phyloP scores from a whole-genome alignment of 2,329 filamentous ascomycete species.

The Fusarium sp. region DNA sequence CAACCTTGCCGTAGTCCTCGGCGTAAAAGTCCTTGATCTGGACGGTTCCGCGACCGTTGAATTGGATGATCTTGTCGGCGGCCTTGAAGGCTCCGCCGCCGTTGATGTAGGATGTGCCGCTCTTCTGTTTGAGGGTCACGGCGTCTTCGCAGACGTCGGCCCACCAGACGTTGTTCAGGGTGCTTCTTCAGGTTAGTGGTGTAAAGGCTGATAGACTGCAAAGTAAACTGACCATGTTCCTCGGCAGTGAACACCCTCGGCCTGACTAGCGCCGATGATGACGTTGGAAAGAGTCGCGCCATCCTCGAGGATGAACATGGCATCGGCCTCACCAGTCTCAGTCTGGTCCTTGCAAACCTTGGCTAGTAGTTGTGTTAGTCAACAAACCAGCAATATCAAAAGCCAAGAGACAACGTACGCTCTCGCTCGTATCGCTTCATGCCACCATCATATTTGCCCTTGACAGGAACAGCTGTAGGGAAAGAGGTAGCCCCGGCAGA shows the following conservation, averaged over 20 bases:
- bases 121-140: slow-evolving; percentile 50
- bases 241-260: slow-evolving; percentile 61
- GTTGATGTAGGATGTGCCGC: slow-evolving; percentile 53
- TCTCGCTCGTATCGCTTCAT: slow-evolving; percentile 37
- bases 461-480: slow-evolving; percentile 35
- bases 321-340: slow-evolving; percentile 44
- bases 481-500: slow-evolving; percentile 30
- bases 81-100: slow-evolving; percentile 40
- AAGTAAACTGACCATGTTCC: slow-evolving; percentile 49
- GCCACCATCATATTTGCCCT: slow-evolving; percentile 32
- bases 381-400: fast-evolving
- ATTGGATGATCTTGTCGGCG: slow-evolving; percentile 48
- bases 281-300: slow-evolving; percentile 62
- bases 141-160: slow-evolving; percentile 52
- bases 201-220: too few species aligned
- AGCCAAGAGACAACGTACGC: slow-evolving; percentile 6
- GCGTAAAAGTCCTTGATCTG: slow-evolving; percentile 50
- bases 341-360: slow-evolving; percentile 41
- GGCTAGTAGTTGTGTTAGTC: slow-evolving; percentile 12
- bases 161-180: slow-evolving; percentile 52
- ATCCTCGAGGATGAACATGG: slow-evolving; percentile 62
- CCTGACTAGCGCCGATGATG: slow-evolving; percentile 61
- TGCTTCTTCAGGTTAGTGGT: slow-evolving; percentile 22
- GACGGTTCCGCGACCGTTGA: slow-evolving; percentile 54
- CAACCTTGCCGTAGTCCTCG: slow-evolving; percentile 55